phyloP scores from a whole-genome alignment of 306 rosid genomes.

The Arachis stenosperma region DNA sequence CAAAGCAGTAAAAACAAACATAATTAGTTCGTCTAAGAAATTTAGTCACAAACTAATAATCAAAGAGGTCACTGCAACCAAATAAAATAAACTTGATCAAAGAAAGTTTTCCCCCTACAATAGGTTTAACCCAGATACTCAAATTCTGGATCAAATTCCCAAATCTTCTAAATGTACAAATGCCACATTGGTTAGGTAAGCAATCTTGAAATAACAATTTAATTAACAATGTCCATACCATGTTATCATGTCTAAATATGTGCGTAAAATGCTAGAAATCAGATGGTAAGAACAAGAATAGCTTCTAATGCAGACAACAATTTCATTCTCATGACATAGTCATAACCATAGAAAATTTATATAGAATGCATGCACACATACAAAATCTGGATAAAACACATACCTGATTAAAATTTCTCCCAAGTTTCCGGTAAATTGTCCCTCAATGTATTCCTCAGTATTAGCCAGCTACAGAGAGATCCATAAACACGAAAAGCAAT shows the following conservation, averaged over 20 bases:
- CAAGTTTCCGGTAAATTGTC: conserved; percentile 55
- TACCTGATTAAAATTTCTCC: conserved; percentile 64
- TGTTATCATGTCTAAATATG: no score
- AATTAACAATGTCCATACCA: no score
- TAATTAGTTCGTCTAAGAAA: no score
- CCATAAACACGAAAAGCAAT: neutral
- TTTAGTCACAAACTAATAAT: neutral
- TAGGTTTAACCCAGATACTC: no score
- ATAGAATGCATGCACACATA: neutral
- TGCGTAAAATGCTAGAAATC: no score
- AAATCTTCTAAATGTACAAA: no score
- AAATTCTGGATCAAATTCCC: no score
- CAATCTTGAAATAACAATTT: no score
- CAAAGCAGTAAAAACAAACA: conserved; percentile 29
- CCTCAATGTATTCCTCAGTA: conserved; percentile 61
- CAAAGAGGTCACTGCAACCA: neutral
- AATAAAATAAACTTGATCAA: no score
- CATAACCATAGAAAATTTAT: neutral
- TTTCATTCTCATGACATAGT: neutral
- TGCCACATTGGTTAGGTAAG: no score
- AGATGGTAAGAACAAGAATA: no score
- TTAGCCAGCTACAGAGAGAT: conserved; percentile 50
- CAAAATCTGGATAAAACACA: conserved; percentile 8
- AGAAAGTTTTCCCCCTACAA: no score
- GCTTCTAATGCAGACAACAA: neutral